Percentiles rank a stretch among this genome's conserved stretches.
These are phyloP conservation scores for Chalciporus piperatoides DNA, from an alignment of 1,284 basidiomycete genomes.

Conservation along the genomic window DNA sequence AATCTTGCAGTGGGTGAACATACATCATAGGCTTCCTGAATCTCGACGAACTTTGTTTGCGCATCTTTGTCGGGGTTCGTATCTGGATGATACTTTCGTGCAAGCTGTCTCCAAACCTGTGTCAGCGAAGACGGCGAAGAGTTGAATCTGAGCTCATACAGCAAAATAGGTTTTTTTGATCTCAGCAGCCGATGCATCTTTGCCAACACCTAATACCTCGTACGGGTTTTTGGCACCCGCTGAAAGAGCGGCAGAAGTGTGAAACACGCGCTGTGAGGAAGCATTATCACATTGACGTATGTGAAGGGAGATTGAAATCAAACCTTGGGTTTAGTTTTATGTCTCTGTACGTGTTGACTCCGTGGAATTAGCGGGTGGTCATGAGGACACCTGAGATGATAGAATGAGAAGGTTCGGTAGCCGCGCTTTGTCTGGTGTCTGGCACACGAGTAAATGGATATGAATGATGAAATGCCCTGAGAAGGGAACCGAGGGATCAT, in stretches of 20 bases:
- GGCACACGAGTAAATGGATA: constrained; percentile 53
- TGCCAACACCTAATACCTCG: constrained; percentile 81
- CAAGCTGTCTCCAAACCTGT: constrained; percentile 58
- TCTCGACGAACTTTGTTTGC: constrained; percentile 93
- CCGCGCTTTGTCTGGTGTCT: constrained; percentile 34
- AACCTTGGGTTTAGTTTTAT: constrained; percentile 25
- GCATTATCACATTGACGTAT: constrained; percentile 15
- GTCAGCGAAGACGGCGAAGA: constrained; percentile 5
- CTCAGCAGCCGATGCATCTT: constrained; percentile 80
- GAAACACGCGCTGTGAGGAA: constrained; percentile 63
- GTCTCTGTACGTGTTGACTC: constrained; percentile 16
- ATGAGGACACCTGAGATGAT: constrained; percentile 36
- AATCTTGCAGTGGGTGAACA: constrained; percentile 32
- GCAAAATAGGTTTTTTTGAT: constrained; percentile 98
- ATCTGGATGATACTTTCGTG: constrained; percentile 97
- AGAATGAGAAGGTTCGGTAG: constrained; percentile 41
- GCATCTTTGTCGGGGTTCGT: constrained; percentile 92
- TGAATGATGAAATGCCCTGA: constrained; percentile 53
- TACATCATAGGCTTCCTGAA: constrained; percentile 97
- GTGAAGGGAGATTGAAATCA: constrained; percentile 10
- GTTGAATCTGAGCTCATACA: constrained; percentile 45
- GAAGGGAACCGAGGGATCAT: constrained; percentile 47
- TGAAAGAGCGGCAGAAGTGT: constrained; percentile 55
- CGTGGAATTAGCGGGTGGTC: constrained; percentile 10
- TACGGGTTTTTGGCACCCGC: constrained; percentile 87